These are phyloP conservation scores for Logfia minima DNA, from an alignment of 129 eudicot genomes.

Conservation along the genomic window DNA sequence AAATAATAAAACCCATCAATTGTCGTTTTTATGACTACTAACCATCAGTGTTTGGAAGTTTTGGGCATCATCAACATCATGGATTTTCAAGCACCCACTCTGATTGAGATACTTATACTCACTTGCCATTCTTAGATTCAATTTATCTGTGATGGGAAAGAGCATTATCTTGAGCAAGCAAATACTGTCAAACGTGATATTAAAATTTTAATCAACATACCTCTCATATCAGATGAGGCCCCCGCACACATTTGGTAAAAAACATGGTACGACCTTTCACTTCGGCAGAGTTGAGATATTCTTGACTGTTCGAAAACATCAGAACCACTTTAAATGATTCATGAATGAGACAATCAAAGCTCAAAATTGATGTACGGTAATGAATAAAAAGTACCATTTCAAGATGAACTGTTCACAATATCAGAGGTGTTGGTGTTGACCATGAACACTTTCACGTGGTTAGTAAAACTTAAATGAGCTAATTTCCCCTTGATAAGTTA, in stretches of 20 bases:
- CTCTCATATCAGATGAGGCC: constrained; percentile 78
- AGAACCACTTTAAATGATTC: constrained; percentile 23
- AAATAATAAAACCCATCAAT: constrained; percentile 2
- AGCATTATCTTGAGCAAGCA: not conserved
- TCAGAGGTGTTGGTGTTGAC: constrained; percentile 21
- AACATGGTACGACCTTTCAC: constrained; percentile 93
- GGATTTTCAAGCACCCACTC: constrained; percentile 71
- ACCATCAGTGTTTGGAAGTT: constrained; percentile 64
- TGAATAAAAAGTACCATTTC: constrained; percentile 61
- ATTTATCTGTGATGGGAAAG: constrained; percentile 52
- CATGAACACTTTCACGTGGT: constrained; percentile 25
- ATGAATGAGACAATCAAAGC: not conserved
- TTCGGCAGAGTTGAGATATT: constrained; percentile 77
- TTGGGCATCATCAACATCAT: constrained; percentile 73
- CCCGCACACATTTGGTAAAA: constrained; percentile 96
- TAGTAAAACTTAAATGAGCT: constrained; percentile 24
- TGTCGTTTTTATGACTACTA: constrained; percentile 3
- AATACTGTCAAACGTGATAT: not conserved
- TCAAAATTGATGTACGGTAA: not conserved
- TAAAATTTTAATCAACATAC: constrained; percentile 33
- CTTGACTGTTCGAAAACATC: constrained; percentile 62
- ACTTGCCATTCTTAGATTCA: constrained; percentile 66
- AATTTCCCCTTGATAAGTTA: not conserved
- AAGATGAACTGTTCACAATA: constrained; percentile 64
- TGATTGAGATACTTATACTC: constrained; percentile 81